Evolutionary conservation across 2,329 filamentous ascomycete genomes (phyloP), one percentile per base, ranked within the genome.

Genomic region (Ophiocordyceps camponoti-floridani): DNA sequence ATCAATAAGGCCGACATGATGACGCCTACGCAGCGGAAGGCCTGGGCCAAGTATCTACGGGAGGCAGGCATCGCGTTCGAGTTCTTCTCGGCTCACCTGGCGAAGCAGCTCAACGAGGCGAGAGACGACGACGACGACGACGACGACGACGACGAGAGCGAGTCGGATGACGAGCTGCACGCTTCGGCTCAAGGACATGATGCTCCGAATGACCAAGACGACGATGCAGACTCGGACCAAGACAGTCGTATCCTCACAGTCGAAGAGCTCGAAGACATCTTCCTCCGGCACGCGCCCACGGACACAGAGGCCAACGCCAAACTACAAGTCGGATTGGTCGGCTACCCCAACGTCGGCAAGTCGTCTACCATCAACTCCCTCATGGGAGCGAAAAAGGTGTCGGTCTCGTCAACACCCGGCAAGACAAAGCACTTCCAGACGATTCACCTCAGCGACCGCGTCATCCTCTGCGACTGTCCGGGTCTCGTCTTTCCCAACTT

Each of bases 1-100:
- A 89, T 98, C 57, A 98, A 98, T 71, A 98, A 98, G 70, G 88
- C 91, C 41, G 91, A 98, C 64, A 95, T 98, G 91, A 88, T 98
- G 84, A 94, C 88, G 1, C 62, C 78, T 42, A 77, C 77, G 54
- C 93, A 98, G 65, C 72, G 91, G 51, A 73, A 73, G 51, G 69
- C 72, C 0, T 98, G 91, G 91, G 88, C 88, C 3, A 75, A 82
- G 52, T 86, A 94, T 58, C 85, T 98, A 53, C 80, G 80, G 52
- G 69, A 78, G 52, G 77, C 82, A 26, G 77, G 79, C 27, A 93
- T 98, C 56, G 77, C 84, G 45, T 98, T 91, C 69, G 84, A 82
- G 54, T 98, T 96, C 68, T 98, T 98, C 69, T 98, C 93, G 1
- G 91, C 91, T 1, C 79, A 84, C 48, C 62, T 98, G 47, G 91